phyloP scores from a whole-genome alignment of 2,329 filamentous ascomycete genomes.

The Neoarthrinium moseri region DNA sequence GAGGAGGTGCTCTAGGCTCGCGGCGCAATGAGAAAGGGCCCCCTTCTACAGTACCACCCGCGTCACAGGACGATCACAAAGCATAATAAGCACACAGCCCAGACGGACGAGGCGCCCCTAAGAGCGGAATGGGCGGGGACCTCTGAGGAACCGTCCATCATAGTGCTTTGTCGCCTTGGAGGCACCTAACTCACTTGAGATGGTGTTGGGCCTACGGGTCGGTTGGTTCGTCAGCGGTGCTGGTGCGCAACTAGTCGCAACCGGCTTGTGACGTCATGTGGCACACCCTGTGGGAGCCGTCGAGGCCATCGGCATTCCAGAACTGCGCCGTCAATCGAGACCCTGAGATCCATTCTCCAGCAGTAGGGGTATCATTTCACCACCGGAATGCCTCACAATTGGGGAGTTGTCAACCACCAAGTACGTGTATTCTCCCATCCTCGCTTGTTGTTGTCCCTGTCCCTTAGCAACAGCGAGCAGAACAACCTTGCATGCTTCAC shows the following conservation, averaged over 20 bases:
- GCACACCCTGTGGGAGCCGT: conserved; percentile 1
- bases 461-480: too few relatives aligned
- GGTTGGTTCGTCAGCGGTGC: background rate
- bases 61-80: conserved; percentile 1
- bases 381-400: too few relatives aligned
- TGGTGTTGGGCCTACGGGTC: background rate
- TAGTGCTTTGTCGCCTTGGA: conserved; percentile 1
- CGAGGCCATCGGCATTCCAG: background rate
- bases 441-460: too few relatives aligned
- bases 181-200: background rate
- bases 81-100: background rate
- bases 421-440: too few relatives aligned
- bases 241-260: conserved; percentile 1
- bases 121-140: background rate
- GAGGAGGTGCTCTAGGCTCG: too few relatives aligned
- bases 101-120: background rate
- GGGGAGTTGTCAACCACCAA: too few relatives aligned
- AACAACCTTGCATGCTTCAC: too few relatives aligned
- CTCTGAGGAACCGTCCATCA: background rate
- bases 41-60: conserved; percentile 2
- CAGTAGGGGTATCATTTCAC: too few relatives aligned
- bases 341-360: background rate
- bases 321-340: background rate
- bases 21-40: background rate
- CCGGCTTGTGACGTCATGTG: conserved; percentile 6